A percentile compares a stretch with the other conserved stretches of the same genome.
phyloP scores from a whole-genome alignment of 1,284 basidiomycete species.

The Chondrostereum purpureum region DNA sequence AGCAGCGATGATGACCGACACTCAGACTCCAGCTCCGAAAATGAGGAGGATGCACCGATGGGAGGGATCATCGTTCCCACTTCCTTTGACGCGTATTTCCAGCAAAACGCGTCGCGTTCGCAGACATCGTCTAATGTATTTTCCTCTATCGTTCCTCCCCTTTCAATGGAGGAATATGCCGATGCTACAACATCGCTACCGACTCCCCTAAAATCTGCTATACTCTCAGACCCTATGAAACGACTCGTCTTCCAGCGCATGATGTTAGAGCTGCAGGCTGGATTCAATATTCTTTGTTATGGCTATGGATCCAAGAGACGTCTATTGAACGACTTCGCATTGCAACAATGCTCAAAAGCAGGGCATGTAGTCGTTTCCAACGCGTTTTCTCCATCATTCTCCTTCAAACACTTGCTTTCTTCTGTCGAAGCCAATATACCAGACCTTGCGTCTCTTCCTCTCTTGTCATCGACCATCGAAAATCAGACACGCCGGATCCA shows the following conservation, averaged over 20 bases:
- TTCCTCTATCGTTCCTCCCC: constrained; percentile 62
- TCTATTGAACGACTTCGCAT: constrained; percentile 70
- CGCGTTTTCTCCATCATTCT: constrained; percentile 68
- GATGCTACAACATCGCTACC: constrained; percentile 33
- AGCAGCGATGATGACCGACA: not conserved
- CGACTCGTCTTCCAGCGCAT: constrained; percentile 54
- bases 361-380: constrained; percentile 79
- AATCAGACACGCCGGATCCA: constrained; percentile 59
- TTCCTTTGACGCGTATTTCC: constrained; percentile 81
- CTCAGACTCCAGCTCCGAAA: not conserved
- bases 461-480: constrained; percentile 39
- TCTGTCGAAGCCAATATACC: constrained; percentile 60
- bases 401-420: constrained; percentile 62
- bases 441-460: constrained; percentile 35
- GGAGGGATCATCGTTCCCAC: constrained; percentile 40
- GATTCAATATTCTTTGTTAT: constrained; percentile 83
- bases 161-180: constrained; percentile 55
- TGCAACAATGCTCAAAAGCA: constrained; percentile 39
- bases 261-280: constrained; percentile 65
- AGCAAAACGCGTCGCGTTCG: constrained; percentile 51
- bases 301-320: constrained; percentile 82
- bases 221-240: constrained; percentile 27
- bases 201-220: constrained; percentile 25
- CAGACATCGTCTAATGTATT: constrained; percentile 75
- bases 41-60: not conserved